Percentiles rank a stretch among this genome's conserved stretches.
Conservation (phyloP, 805 yeast species). For the Wickerhamomyces bovis region DNA sequence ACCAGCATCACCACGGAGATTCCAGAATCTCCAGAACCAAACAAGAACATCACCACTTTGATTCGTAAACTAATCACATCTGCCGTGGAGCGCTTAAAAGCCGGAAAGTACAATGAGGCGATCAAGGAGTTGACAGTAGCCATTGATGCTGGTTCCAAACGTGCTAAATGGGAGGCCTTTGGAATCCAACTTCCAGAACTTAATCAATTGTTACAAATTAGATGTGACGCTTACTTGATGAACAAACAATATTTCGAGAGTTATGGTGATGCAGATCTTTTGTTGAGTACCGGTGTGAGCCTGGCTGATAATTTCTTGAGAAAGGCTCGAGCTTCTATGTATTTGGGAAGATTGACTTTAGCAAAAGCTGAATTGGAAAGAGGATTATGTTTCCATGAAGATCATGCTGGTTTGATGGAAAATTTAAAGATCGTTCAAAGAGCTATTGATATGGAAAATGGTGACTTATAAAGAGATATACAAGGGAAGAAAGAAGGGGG, state of each 20-base stretch:
- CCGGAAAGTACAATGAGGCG: conserved; percentile 51
- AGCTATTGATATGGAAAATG: conserved; percentile 51
- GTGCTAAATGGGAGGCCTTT: conserved; percentile 71
- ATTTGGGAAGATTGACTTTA: conserved; percentile 55
- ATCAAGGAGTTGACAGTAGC: conserved; percentile 60
- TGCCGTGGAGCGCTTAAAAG: conserved; percentile 53
- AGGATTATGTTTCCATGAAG: conserved; percentile 59
- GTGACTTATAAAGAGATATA: conserved; percentile 32
- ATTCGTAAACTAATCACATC: conserved; percentile 59
- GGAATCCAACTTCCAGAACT: conserved; percentile 67
- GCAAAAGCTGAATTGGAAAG: conserved; percentile 67
- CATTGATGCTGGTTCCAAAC: conserved; percentile 57
- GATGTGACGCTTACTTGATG: conserved; percentile 64
- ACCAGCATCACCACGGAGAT: conserved; percentile 34
- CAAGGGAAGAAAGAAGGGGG: not conserved
- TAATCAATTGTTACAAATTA: conserved; percentile 57
- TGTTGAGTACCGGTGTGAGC: conserved; percentile 22
- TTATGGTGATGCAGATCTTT: conserved; percentile 56
- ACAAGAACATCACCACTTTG: conserved; percentile 47
- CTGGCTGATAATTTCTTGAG: conserved; percentile 69
- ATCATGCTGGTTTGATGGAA: conserved; percentile 41
- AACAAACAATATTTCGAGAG: conserved; percentile 52
- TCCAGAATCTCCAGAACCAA: conserved; percentile 53
- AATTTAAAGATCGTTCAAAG: conserved; percentile 43
- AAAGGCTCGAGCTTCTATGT: conserved; percentile 57